These are phyloP conservation scores for Spinacia oleracea DNA, from an alignment of 179 eudicot species.

Conservation along the genomic window DNA sequence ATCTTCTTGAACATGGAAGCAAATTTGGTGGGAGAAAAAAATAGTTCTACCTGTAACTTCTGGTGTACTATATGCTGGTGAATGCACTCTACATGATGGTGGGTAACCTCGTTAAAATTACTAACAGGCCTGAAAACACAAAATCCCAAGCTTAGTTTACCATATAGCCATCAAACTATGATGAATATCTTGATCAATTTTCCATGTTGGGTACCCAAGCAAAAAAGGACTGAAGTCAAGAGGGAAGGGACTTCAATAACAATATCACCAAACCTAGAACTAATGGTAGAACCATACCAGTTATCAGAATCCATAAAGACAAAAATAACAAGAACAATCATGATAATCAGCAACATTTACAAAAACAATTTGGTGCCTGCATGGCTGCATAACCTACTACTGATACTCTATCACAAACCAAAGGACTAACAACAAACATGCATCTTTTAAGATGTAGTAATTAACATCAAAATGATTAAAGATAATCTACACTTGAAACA, in stretches of 20 bases:
- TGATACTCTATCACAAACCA: background rate
- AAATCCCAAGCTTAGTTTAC: slow-evolving; percentile 11
- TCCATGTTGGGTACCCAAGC: too few species aligned
- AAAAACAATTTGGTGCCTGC: background rate
- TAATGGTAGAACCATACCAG: background rate
- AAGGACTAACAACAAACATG: background rate
- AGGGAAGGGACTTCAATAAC: too few species aligned
- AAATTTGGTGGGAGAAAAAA: background rate
- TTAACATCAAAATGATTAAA: background rate
- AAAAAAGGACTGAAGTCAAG: too few species aligned
- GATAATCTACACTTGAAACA: too few species aligned
- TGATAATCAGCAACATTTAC: background rate
- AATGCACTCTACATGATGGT: slow-evolving; percentile 70
- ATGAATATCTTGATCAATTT: background rate
- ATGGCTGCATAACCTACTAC: background rate
- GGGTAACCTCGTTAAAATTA: slow-evolving; percentile 67
- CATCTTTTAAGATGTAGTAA: background rate
- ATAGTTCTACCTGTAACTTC: slow-evolving; percentile 50
- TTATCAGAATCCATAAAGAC: background rate
- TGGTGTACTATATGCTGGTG: slow-evolving; percentile 58
- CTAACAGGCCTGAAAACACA: slow-evolving; percentile 48
- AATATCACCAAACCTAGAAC: background rate
- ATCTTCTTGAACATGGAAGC: background rate
- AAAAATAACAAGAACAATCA: background rate
- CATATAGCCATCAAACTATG: slow-evolving; percentile 1